Conservation (phyloP, 345 rosid genomes). For the Salix viminalis region DNA sequence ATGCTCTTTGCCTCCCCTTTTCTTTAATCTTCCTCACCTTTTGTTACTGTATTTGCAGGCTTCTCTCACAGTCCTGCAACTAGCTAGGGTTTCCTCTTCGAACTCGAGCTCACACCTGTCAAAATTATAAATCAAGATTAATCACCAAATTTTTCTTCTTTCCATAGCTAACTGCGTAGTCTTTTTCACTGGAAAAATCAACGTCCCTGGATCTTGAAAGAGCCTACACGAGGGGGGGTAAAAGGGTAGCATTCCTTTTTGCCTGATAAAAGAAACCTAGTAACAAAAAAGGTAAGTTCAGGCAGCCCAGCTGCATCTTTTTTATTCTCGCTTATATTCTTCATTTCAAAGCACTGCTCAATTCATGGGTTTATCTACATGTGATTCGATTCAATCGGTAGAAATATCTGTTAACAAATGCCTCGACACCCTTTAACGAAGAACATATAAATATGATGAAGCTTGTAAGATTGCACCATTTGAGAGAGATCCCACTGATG, state of each 20-base stretch:
- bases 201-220: conserved; percentile 12
- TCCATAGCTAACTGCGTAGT: neutral
- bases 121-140: neutral
- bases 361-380: neutral
- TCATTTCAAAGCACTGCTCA: neutral
- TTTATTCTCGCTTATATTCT: neutral
- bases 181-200: conserved; percentile 7
- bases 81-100: conserved; percentile 36
- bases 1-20: conserved; percentile 35
- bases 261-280: conserved; percentile 12
- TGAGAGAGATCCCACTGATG: too few species aligned
- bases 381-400: too few species aligned
- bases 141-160: neutral
- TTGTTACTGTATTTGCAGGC: conserved; percentile 33
- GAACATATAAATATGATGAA: too few species aligned
- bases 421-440: too few species aligned
- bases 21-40: conserved; percentile 8
- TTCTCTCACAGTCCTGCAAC: conserved; percentile 23
- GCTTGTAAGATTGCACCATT: too few species aligned
- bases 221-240: neutral
- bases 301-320: neutral
- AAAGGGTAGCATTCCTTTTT: neutral
- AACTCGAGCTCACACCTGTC: conserved; percentile 18
- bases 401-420: too few species aligned
- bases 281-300: conserved; percentile 1